These are phyloP conservation scores for Nakazawaea sp. DNA, from an alignment of 805 yeast genomes.

Conservation along the genomic window DNA sequence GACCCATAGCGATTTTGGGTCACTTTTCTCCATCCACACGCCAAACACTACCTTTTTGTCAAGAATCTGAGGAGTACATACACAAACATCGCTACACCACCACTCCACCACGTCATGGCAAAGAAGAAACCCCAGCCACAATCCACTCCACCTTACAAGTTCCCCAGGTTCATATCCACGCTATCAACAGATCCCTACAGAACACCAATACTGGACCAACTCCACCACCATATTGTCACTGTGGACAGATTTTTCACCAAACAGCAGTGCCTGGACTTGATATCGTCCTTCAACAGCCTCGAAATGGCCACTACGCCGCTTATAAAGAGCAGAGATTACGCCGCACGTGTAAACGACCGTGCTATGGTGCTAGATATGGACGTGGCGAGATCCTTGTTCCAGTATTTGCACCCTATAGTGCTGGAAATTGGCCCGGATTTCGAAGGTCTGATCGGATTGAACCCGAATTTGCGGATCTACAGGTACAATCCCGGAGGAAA, in stretches of 20 bases:
- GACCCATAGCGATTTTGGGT: too few relatives aligned
- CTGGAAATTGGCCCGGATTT: neutral
- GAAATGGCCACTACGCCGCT: constrained; percentile 40
- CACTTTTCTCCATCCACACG: too few relatives aligned
- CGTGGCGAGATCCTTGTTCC: constrained; percentile 35
- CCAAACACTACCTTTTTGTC: too few relatives aligned
- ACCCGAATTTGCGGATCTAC: constrained; percentile 50
- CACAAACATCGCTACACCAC: too few relatives aligned
- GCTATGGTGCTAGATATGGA: constrained; percentile 30
- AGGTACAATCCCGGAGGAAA: constrained; percentile 38
- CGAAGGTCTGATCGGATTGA: constrained; percentile 36
- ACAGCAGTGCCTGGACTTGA: constrained; percentile 32
- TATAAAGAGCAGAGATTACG: constrained; percentile 43
- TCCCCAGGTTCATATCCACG: too few relatives aligned
- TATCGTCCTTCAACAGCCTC: constrained; percentile 22
- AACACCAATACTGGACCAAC: too few relatives aligned
- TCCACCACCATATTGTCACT: constrained; percentile 34
- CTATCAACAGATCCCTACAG: too few relatives aligned
- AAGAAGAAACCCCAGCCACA: too few relatives aligned
- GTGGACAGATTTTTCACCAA: constrained; percentile 31
- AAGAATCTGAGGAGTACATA: too few relatives aligned
- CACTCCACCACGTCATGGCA: too few relatives aligned
- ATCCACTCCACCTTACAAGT: too few relatives aligned
- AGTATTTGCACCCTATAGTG: constrained; percentile 21
- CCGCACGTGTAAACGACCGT: constrained; percentile 53